Conservation (phyloP, 164 flowering plant species). For the Santalum album region DNA sequence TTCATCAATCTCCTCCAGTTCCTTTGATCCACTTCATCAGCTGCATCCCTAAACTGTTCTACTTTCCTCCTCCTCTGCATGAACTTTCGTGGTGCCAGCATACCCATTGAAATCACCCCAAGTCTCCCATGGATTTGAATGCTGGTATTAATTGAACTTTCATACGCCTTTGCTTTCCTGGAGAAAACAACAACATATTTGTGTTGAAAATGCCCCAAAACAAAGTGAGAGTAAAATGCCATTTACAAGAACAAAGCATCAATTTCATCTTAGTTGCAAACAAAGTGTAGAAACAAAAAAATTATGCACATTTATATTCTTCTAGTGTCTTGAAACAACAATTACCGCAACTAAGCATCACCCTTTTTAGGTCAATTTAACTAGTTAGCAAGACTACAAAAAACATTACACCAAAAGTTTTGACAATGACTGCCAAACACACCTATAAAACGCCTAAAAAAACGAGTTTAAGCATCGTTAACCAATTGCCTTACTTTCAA, state of each 20-base stretch:
- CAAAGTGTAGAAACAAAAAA: neutral
- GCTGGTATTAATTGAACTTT: conserved; percentile 12
- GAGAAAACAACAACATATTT: conserved; percentile 6
- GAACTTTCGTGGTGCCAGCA: conserved; percentile 89
- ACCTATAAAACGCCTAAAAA: no score
- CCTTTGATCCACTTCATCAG: conserved; percentile 75
- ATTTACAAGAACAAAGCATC: neutral
- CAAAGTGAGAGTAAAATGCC: neutral
- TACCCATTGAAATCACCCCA: conserved; percentile 54
- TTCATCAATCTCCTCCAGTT: conserved; percentile 82
- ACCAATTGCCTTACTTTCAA: no score
- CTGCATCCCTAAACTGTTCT: conserved; percentile 72
- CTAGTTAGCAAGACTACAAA: no score
- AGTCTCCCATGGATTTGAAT: conserved; percentile 24
- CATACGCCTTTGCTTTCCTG: conserved; percentile 29
- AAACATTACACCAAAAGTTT: no score
- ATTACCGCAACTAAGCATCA: no score
- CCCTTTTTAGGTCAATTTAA: no score
- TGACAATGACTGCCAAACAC: no score
- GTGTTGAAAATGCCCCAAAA: neutral
- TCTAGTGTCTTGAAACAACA: no score
- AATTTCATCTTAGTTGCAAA: neutral
- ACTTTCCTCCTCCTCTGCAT: conserved; percentile 71
- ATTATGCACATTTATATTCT: neutral
- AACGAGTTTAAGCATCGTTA: no score